Conservation (phyloP, 257 asterid species). For the Haberlea rhodopensis region DNA sequence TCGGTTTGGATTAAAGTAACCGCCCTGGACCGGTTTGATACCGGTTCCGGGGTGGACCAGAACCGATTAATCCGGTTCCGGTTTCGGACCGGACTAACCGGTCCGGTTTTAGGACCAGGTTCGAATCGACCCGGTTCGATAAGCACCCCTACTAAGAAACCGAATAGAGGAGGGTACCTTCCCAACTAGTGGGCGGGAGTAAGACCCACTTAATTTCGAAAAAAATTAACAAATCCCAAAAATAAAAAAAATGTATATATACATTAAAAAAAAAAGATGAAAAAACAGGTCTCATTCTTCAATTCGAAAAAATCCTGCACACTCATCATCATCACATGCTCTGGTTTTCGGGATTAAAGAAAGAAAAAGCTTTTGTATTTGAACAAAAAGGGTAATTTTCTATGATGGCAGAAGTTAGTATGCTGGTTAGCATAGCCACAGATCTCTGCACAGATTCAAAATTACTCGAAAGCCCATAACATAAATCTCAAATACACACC, state of each 20-base stretch:
- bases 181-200: conserved; percentile 21
- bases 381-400: conserved; percentile 4
- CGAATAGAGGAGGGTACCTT: no score
- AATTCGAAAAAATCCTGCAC: conserved; percentile 26
- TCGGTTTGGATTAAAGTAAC: no score
- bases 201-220: conserved; percentile 31
- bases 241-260: conserved; percentile 14
- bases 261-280: conserved; percentile 25
- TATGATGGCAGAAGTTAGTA: conserved; percentile 15
- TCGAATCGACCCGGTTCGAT: no score
- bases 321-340: conserved; percentile 53
- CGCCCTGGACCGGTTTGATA: no score
- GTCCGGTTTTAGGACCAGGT: no score
- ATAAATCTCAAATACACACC: conserved; percentile 9
- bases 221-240: conserved; percentile 17
- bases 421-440: conserved; percentile 22
- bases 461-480: conserved; percentile 27
- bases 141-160: no score
- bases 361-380: not conserved
- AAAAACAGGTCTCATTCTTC: conserved; percentile 29
- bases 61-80: no score
- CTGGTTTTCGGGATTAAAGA: conserved; percentile 30
- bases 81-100: no score
- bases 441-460: conserved; percentile 31
- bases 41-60: no score